Conservation (phyloP, 2,329 filamentous ascomycete species). For the Penicillium sp. region DNA sequence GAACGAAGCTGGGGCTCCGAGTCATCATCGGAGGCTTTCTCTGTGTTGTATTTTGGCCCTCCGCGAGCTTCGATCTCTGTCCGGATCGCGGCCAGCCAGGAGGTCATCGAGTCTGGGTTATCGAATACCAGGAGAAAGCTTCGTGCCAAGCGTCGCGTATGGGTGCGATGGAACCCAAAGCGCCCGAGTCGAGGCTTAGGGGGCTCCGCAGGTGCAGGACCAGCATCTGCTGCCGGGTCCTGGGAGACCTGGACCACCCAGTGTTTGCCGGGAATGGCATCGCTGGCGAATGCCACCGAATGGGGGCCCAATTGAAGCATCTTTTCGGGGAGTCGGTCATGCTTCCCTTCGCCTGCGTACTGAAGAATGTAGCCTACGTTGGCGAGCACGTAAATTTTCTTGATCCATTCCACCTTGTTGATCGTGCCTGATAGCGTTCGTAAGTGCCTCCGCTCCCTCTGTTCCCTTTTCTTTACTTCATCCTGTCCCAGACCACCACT, state of each 20-base stretch:
- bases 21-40: constrained; percentile 34
- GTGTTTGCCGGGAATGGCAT: constrained; percentile 50
- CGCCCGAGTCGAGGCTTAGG: constrained; percentile 38
- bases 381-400: constrained; percentile 47
- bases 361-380: constrained; percentile 48
- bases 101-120: constrained; percentile 44
- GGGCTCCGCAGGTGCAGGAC: constrained; percentile 24
- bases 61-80: constrained; percentile 47
- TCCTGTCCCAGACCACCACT: constrained; percentile 16
- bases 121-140: constrained; percentile 47
- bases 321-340: constrained; percentile 48
- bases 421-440: constrained; percentile 38
- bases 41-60: constrained; percentile 45
- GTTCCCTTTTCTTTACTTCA: constrained; percentile 32
- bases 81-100: constrained; percentile 47
- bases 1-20: constrained; percentile 26
- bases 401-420: constrained; percentile 42
- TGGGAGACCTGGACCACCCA: constrained; percentile 50
- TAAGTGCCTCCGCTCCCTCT: constrained; percentile 37
- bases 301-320: constrained; percentile 46
- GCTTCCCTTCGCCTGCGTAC: constrained; percentile 45
- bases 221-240: constrained; percentile 31
- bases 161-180: constrained; percentile 38
- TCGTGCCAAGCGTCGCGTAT: constrained; percentile 35
- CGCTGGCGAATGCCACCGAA: constrained; percentile 50